Evolutionary conservation across 257 asterid genomes (phyloP).

Genomic region (Solanum bulbocastanum): DNA sequence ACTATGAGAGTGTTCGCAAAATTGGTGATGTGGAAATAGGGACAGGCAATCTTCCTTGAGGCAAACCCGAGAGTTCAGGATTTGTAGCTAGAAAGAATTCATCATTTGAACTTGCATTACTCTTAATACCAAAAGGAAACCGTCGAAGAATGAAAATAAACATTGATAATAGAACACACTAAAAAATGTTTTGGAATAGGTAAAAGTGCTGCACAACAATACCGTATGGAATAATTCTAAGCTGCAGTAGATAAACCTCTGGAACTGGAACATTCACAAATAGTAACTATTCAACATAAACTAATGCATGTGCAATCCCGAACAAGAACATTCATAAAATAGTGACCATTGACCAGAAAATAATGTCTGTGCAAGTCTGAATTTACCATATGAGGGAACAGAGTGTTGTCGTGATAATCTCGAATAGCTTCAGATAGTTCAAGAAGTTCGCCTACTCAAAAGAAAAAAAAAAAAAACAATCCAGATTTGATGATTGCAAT

Average conservation of each 20-base stretch:
- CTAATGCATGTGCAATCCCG: background rate
- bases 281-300: background rate
- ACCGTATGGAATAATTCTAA: background rate
- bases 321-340: background rate
- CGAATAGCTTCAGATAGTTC: conserved; percentile 92
- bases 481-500: background rate
- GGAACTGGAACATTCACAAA: background rate
- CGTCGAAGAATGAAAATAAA: background rate
- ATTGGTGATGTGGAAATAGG: conserved; percentile 42
- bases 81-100: conserved; percentile 79
- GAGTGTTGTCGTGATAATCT: conserved; percentile 70
- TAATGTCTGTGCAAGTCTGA: background rate
- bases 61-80: conserved; percentile 73
- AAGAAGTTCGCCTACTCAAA: conserved; percentile 54
- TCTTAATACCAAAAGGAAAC: conserved; percentile 31
- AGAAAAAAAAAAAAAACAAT: background rate
- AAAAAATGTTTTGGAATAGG: background rate
- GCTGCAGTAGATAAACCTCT: background rate
- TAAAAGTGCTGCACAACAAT: background rate
- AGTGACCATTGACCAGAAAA: background rate
- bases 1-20: conserved; percentile 37
- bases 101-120: conserved; percentile 65
- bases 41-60: conserved; percentile 56
- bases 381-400: conserved; percentile 79
- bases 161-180: background rate